Evolutionary conservation across 352 stramenopile genomes (phyloP).

Genomic region (Globisporangium mamillatum): DNA sequence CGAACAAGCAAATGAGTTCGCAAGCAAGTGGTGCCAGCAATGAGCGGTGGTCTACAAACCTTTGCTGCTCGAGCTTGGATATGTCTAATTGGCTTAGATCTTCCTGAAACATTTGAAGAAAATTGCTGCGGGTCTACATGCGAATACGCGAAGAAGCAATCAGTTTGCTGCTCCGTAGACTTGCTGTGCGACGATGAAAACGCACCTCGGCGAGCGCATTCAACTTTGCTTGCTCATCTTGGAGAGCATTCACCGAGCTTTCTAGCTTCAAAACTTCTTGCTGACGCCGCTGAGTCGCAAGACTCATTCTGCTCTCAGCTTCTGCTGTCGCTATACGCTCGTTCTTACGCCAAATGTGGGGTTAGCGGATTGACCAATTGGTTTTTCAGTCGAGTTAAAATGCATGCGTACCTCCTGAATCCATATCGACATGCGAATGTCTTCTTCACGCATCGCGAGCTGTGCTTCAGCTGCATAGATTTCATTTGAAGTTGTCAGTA

Average conservation of each 20-base stretch:
- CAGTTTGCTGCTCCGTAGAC: not conserved
- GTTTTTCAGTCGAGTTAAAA: not conserved
- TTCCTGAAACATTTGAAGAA: conserved; percentile 11
- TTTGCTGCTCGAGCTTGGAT: conserved; percentile 13
- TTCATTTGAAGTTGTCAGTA: not conserved
- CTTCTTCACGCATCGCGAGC: conserved; percentile 12
- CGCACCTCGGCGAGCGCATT: not conserved
- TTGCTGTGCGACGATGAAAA: not conserved
- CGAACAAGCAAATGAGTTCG: not conserved
- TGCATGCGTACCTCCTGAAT: conserved; percentile 3
- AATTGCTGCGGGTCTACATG: conserved; percentile 7
- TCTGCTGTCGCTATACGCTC: conserved; percentile 5
- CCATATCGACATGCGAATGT: conserved; percentile 10
- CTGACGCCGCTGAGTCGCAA: conserved; percentile 2
- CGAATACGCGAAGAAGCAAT: not conserved
- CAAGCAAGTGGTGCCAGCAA: not conserved
- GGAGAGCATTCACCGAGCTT: not conserved
- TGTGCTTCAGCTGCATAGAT: not conserved
- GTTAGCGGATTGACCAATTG: not conserved
- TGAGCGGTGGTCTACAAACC: not conserved
- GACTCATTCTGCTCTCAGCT: conserved; percentile 3
- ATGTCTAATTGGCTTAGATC: conserved; percentile 6
- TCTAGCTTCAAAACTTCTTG: not conserved
- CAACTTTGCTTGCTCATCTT: conserved; percentile 9
- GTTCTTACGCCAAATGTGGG: not conserved